Percentiles rank a stretch among this genome's conserved stretches.
Evolutionary conservation across 2,329 filamentous ascomycete species (phyloP).

Genomic region (Saccharata proteae): DNA sequence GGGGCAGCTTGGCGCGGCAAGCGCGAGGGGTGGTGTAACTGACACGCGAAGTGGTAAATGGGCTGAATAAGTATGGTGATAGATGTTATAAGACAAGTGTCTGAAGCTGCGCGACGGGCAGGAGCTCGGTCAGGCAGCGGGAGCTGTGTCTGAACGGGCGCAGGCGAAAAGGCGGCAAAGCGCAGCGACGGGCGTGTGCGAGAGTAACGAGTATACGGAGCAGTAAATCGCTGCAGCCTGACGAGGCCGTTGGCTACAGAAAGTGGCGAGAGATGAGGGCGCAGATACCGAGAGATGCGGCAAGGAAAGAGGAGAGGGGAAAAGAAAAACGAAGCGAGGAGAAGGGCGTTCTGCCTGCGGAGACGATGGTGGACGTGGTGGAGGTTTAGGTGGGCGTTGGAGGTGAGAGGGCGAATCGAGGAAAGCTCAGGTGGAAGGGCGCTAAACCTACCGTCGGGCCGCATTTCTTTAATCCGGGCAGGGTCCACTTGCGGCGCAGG

Average conservation of each 20-base stretch:
- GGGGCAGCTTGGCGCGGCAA: slow-evolving; percentile 1
- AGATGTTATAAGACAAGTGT: no score
- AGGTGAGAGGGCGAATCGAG: background rate
- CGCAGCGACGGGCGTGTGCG: slow-evolving; percentile 8
- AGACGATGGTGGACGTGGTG: slow-evolving; percentile 10
- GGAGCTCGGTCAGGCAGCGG: slow-evolving; percentile 35
- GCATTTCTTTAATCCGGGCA: no score
- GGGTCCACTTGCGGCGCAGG: slow-evolving; percentile 23
- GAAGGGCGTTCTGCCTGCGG: no score
- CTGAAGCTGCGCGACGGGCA: slow-evolving; percentile 3
- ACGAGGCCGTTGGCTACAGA: no score
- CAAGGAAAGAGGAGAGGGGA: slow-evolving; percentile 9
- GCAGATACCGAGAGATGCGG: slow-evolving; percentile 1
- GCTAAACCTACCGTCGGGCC: no score
- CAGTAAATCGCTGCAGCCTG: no score
- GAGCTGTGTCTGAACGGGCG: slow-evolving; percentile 12
- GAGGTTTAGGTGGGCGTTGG: slow-evolving; percentile 13
- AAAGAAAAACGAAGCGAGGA: slow-evolving; percentile 24
- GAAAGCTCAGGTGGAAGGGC: background rate
- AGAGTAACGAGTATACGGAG: no score
- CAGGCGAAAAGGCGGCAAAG: slow-evolving; percentile 11
- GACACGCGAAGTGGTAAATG: slow-evolving; percentile 5
- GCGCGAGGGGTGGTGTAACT: slow-evolving; percentile 9
- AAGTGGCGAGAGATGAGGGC: slow-evolving; percentile 3
- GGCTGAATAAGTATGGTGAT: no score